These are phyloP conservation scores for Anacardium occidentale DNA, from an alignment of 345 rosid species.

Conservation along the genomic window DNA sequence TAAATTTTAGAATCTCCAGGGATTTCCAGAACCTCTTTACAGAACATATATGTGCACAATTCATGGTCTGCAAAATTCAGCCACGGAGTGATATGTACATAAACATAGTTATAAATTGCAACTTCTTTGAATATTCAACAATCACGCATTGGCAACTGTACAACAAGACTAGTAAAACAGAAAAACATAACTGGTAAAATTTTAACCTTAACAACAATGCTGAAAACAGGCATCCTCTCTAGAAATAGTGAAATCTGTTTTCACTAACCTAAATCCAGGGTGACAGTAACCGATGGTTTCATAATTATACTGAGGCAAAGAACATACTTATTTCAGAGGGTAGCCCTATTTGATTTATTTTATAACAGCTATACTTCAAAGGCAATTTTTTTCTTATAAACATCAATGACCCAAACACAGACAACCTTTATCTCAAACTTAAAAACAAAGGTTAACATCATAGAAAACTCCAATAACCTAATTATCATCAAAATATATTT, in stretches of 20 bases:
- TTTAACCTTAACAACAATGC: neutral
- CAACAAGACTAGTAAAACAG: constrained; percentile 1
- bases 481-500: neutral
- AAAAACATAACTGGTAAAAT: neutral
- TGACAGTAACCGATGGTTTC: neutral
- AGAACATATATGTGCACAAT: neutral
- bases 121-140: neutral
- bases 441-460: neutral
- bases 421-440: neutral
- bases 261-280: neutral
- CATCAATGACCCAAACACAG: neutral
- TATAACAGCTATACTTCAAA: neutral
- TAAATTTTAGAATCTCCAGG: neutral
- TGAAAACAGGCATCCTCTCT: neutral
- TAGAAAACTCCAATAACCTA: neutral
- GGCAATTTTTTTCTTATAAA: neutral
- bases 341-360: neutral
- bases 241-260: neutral
- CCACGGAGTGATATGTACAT: neutral
- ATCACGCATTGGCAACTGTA: neutral
- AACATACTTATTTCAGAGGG: neutral
- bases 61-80: neutral
- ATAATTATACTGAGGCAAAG: neutral
- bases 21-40: neutral
- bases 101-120: neutral